phyloP scores from a whole-genome alignment of 106 monocot species.

The Apostasia ramifera region DNA sequence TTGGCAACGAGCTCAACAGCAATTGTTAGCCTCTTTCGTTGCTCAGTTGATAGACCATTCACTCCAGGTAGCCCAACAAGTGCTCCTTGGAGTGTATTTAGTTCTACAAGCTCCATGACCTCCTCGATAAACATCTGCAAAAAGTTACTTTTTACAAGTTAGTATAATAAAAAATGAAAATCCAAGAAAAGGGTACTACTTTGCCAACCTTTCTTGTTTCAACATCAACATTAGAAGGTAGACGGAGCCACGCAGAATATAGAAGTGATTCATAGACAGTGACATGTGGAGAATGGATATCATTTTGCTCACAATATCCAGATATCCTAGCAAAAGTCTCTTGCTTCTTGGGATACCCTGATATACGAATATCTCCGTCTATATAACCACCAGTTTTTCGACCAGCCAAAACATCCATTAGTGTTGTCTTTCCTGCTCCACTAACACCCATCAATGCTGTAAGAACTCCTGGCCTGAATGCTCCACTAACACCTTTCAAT shows the following conservation, averaged over 20 bases:
- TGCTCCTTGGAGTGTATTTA: constrained; percentile 34
- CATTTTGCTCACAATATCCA: constrained; percentile 82
- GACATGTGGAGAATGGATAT: constrained; percentile 80
- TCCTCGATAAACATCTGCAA: constrained; percentile 54
- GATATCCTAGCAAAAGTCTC: constrained; percentile 78
- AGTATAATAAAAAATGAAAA: too few species aligned
- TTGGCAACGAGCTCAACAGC: constrained; percentile 62
- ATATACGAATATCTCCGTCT: constrained; percentile 56
- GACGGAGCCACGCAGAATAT: constrained; percentile 72
- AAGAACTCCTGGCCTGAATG: constrained; percentile 61
- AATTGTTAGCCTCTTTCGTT: constrained; percentile 58
- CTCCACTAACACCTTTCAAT: constrained; percentile 54
- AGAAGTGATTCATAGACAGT: constrained; percentile 73
- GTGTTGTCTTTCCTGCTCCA: constrained; percentile 62
- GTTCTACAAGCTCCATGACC: constrained; percentile 60
- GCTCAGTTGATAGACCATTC: constrained; percentile 57
- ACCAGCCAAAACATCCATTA: constrained; percentile 67
- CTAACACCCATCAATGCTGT: constrained; percentile 66
- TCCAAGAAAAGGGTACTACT: background rate
- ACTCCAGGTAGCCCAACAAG: constrained; percentile 61
- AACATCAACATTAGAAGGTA: constrained; percentile 59
- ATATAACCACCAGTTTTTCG: constrained; percentile 61
- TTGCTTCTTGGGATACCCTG: constrained; percentile 76
- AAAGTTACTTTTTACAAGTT: background rate
- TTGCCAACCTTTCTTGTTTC: constrained; percentile 54